phyloP scores from a whole-genome alignment of 1,284 basidiomycete genomes.

The Marasmius tenuissimus region DNA sequence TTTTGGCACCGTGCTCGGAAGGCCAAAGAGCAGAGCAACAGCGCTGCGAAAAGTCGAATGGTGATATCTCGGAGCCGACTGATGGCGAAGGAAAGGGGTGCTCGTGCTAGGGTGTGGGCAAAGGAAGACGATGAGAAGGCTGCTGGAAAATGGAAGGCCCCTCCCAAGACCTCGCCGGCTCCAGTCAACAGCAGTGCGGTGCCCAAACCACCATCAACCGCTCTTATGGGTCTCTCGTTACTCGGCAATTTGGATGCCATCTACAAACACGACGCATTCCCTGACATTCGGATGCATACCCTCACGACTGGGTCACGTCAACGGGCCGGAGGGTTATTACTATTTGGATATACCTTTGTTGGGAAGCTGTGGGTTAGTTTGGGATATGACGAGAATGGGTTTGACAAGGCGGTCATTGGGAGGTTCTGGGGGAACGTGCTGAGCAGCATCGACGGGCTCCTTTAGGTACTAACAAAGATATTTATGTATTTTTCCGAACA shows the following conservation, averaged over 20 bases:
- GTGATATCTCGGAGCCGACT: slow-evolving; percentile 56
- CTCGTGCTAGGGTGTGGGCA: slow-evolving; percentile 62
- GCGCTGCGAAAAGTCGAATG: slow-evolving; percentile 61
- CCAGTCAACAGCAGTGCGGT: slow-evolving; percentile 16
- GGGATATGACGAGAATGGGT: slow-evolving; percentile 75
- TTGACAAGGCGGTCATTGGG: slow-evolving; percentile 56
- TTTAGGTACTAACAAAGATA: not conserved
- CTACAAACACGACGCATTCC: slow-evolving; percentile 66
- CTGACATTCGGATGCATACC: slow-evolving; percentile 56
- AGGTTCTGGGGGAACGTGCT: slow-evolving; percentile 57
- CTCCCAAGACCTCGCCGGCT: slow-evolving; percentile 17
- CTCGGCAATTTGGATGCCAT: slow-evolving; percentile 78
- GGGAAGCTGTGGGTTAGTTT: slow-evolving; percentile 73
- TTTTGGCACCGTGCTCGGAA: slow-evolving; percentile 77
- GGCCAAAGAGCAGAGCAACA: slow-evolving; percentile 65
- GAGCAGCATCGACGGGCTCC: slow-evolving; percentile 45
- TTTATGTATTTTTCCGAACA: not conserved
- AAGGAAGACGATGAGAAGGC: slow-evolving; percentile 70
- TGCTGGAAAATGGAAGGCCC: slow-evolving; percentile 39
- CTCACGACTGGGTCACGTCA: slow-evolving; percentile 80
- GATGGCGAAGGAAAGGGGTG: slow-evolving; percentile 64
- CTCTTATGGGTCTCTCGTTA: slow-evolving; percentile 73
- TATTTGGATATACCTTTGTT: slow-evolving; percentile 77
- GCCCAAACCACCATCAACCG: slow-evolving; percentile 47
- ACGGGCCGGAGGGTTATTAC: slow-evolving; percentile 65